Conservation (phyloP, 2,329 filamentous ascomycete species). For the Biscogniauxia mediterranea region DNA sequence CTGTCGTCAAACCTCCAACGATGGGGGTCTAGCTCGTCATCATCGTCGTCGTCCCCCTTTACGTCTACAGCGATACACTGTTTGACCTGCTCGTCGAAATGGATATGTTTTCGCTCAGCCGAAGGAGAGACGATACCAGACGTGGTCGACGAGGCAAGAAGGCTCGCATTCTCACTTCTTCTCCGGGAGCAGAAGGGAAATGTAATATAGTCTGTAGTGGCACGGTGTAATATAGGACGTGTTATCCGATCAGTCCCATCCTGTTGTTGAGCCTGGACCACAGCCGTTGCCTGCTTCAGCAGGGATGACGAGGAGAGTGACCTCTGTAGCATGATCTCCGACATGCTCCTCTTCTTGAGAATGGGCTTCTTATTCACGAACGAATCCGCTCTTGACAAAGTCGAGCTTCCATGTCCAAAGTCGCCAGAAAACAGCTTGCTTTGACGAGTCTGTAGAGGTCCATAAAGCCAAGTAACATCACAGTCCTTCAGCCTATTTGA, state of each 20-base stretch:
- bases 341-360: constrained; percentile 94
- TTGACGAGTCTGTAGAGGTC: constrained; percentile 76
- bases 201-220: constrained; percentile 67
- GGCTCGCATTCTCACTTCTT: constrained; percentile 64
- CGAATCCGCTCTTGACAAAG: constrained; percentile 56
- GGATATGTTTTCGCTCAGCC: constrained; percentile 78
- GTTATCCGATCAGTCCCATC: constrained; percentile 47
- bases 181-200: constrained; percentile 62
- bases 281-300: constrained; percentile 83
- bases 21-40: constrained; percentile 54
- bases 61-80: constrained; percentile 93
- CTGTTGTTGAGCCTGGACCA: constrained; percentile 77
- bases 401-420: constrained; percentile 40
- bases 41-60: constrained; percentile 75
- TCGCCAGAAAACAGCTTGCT: constrained; percentile 51
- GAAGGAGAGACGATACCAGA: constrained; percentile 67
- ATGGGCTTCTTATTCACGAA: constrained; percentile 86
- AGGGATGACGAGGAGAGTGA: constrained; percentile 87
- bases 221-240: constrained; percentile 58
- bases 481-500: constrained; percentile 83
- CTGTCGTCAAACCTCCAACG: constrained; percentile 48
- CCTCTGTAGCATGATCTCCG: constrained; percentile 87
- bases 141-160: constrained; percentile 64
- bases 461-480: constrained; percentile 97
- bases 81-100: constrained; percentile 93